Base-by-base conservation (phyloP, 2,329 filamentous ascomycete genomes). In the Nemania diffusa region DNA sequence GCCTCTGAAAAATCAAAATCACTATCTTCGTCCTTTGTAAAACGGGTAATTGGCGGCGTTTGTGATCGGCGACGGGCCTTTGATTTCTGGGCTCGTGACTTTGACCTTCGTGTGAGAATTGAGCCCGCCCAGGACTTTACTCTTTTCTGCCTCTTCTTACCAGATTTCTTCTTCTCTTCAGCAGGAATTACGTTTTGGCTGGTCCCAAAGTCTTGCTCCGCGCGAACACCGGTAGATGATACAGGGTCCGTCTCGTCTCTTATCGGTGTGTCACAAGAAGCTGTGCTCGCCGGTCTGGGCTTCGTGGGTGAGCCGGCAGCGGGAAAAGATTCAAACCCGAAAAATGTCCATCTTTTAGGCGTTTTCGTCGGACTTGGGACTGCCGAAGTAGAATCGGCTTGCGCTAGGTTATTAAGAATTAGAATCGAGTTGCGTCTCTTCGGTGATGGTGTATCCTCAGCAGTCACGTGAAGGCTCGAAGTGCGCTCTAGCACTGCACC, bases 61-160 rank as follows among this genome's bases (percentile, higher is more conserved):
- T 84, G 81, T 44, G 84, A 82, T 27, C 83, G 79, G 5, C 78
- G 74, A 3, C 75, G 75, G 20, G 74, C 73, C 67, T 83, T 85
- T 61, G 80, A 77, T 55, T 80, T 80, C 71, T 84, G 81, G 70
- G 79, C 75, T 17, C 83, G 82, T 20, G 83, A 75, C 67, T 87
- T 91, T 0, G 85, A 81, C 70, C 90, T 91, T 4, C 87, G 83
- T 17, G 88, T 87, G 7, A 93, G 81, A 64, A 92, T 90, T 1
- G 88, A 87, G 34, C 89, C 90, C 20, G 88, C 88, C 89, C 90
- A 91, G 3, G 85, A 86, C 75, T 92, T 93, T 65, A 95, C 92
- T 77, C 92, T 92, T 80, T 92, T 94, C 75, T 90, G 86, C 69
- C 87, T 87, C 44, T 75, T 81, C 58, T 82, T 83, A 62, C 79